phyloP scores from a whole-genome alignment of 2,329 filamentous ascomycete genomes.

The Monosporascus sp. region DNA sequence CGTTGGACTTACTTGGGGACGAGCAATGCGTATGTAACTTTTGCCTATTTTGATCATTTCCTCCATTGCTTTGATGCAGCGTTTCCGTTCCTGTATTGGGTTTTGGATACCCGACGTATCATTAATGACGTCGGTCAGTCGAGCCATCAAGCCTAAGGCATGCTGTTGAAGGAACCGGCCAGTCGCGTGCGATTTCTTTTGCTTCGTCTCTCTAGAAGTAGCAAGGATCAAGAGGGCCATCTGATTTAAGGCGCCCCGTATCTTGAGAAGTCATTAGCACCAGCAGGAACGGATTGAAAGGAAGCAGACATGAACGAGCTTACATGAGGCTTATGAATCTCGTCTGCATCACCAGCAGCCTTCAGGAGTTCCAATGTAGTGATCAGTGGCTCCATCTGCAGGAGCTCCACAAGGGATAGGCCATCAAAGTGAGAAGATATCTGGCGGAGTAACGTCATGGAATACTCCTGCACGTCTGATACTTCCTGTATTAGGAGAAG shows the following conservation, averaged over 20 bases:
- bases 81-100: constrained; percentile 61
- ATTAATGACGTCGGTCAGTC: constrained; percentile 74
- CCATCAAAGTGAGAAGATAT: constrained; percentile 67
- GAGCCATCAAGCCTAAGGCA: constrained; percentile 79
- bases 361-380: constrained; percentile 81
- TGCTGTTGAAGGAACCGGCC: constrained; percentile 76
- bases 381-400: constrained; percentile 69
- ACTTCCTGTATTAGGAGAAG: constrained; percentile 54
- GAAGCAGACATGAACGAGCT: constrained; percentile 20
- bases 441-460: constrained; percentile 62
- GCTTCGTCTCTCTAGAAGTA: constrained; percentile 36
- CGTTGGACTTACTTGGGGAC: constrained; percentile 67
- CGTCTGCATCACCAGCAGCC: constrained; percentile 63
- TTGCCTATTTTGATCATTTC: constrained; percentile 79
- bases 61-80: constrained; percentile 76
- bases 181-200: constrained; percentile 52
- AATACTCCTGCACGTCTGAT: constrained; percentile 54
- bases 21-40: constrained; percentile 66
- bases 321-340: constrained; percentile 52
- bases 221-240: constrained; percentile 38
- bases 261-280: constrained; percentile 32
- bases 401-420: constrained; percentile 60
- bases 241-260: constrained; percentile 41
- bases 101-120: constrained; percentile 52
- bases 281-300: background rate